A percentile compares a stretch with the other conserved stretches of the same genome.
Evolutionary conservation across 2,329 filamentous ascomycete species (phyloP).

Genomic region (Penicillium verrucosum): DNA sequence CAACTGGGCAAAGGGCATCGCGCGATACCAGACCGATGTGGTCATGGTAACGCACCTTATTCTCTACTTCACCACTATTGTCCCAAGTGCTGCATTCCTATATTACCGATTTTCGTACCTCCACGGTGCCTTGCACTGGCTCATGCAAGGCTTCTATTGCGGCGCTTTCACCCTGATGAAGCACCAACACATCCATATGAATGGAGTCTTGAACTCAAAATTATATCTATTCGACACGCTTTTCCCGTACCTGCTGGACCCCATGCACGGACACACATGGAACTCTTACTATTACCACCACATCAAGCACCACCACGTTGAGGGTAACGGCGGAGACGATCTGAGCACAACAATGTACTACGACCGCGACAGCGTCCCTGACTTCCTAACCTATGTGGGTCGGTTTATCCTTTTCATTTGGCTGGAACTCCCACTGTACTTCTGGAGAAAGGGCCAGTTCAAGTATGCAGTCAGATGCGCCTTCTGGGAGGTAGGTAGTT

Average conservation of each 20-base stretch:
- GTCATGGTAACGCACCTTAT: conserved; percentile 75
- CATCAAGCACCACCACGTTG: conserved; percentile 81
- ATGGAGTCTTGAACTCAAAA: conserved; percentile 61
- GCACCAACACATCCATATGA: conserved; percentile 80
- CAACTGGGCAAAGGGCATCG: conserved; percentile 52
- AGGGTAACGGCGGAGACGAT: conserved; percentile 74
- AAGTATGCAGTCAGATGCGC: conserved; percentile 54
- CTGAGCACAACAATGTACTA: conserved; percentile 73
- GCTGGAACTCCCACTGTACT: conserved; percentile 73
- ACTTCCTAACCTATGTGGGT: conserved; percentile 70
- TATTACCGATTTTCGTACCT: conserved; percentile 64
- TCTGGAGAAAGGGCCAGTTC: conserved; percentile 60
- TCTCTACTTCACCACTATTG: conserved; percentile 65
- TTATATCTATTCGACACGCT: conserved; percentile 57
- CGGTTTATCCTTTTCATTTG: conserved; percentile 72
- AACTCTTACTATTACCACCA: conserved; percentile 84
- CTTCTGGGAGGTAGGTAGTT: conserved; percentile 61
- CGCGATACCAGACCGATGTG: conserved; percentile 68
- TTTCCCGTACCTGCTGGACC: conserved; percentile 73
- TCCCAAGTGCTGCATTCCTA: conserved; percentile 66
- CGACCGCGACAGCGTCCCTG: conserved; percentile 63
- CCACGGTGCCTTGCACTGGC: conserved; percentile 64
- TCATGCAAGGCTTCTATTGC: conserved; percentile 66
- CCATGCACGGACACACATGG: conserved; percentile 79
- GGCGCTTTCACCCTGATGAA: conserved; percentile 77